Evolutionary conservation across 2,329 filamentous ascomycete species (phyloP).

Genomic region (Fusarium musae): DNA sequence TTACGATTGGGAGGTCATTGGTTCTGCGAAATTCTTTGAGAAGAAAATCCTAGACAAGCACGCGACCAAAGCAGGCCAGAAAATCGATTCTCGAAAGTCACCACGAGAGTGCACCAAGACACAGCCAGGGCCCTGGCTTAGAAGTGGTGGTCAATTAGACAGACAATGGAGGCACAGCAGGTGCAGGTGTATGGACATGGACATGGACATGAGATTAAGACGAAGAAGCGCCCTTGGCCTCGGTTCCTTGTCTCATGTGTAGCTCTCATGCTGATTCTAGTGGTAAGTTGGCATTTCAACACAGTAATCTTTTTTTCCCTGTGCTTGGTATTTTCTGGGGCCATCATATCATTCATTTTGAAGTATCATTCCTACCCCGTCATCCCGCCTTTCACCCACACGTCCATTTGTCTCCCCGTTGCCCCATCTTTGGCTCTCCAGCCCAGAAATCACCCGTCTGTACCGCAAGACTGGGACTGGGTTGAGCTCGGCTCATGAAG

Average conservation of each 20-base stretch:
- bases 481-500: conserved; percentile 32
- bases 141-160: conserved; percentile 12
- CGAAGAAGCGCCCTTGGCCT: conserved; percentile 24
- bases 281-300: conserved; percentile 38
- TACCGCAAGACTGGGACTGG: conserved; percentile 32
- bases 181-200: conserved; percentile 10
- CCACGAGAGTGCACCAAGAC: neutral
- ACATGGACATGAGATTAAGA: conserved; percentile 14
- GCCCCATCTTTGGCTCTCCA: conserved; percentile 27
- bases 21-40: neutral
- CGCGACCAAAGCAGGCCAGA: conserved; percentile 10
- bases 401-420: conserved; percentile 23
- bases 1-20: conserved; percentile 1
- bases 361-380: conserved; percentile 26
- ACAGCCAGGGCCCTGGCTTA: conserved; percentile 8
- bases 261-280: conserved; percentile 31
- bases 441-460: conserved; percentile 26
- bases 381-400: conserved; percentile 40
- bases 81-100: conserved; percentile 6
- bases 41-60: conserved; percentile 15
- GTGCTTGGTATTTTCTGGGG: conserved; percentile 13
- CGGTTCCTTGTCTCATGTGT: conserved; percentile 18
- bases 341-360: conserved; percentile 33
- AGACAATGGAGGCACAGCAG: conserved; percentile 30
- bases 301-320: neutral